Percentiles rank a stretch among this genome's conserved stretches.
These are phyloP conservation scores for Litsea cubeba DNA, from an alignment of 164 flowering plant species.

Conservation along the genomic window DNA sequence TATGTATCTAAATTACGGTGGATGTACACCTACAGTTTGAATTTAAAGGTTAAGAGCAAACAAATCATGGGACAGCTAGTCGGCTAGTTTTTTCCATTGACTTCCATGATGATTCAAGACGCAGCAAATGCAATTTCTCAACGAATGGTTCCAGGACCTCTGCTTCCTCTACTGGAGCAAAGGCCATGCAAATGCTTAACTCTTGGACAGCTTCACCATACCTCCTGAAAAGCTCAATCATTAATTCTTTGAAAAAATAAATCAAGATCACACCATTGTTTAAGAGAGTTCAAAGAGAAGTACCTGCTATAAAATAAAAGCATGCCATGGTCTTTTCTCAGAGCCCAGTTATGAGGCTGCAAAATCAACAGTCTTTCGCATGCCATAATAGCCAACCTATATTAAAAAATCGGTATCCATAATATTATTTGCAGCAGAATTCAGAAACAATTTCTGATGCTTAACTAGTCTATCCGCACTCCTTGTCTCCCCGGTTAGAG, in stretches of 20 bases:
- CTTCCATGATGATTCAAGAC: slow-evolving; percentile 61
- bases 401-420: not conserved
- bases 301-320: slow-evolving; percentile 58
- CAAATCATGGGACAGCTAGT: slow-evolving; percentile 33
- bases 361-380: slow-evolving; percentile 63
- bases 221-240: slow-evolving; percentile 27
- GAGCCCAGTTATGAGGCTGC: slow-evolving; percentile 73
- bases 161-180: slow-evolving; percentile 75
- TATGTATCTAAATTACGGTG: not conserved
- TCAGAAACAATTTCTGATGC: too few relatives aligned
- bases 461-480: too few relatives aligned
- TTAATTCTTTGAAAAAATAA: not conserved
- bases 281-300: not conserved
- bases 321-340: slow-evolving; percentile 79
- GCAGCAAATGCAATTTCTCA: slow-evolving; percentile 63
- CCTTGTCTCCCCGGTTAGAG: too few relatives aligned
- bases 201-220: slow-evolving; percentile 67
- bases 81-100: slow-evolving; percentile 35
- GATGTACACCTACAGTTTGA: slow-evolving; percentile 1
- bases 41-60: not conserved
- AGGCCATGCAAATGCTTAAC: slow-evolving; percentile 81
- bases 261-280: not conserved
- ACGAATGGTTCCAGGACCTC: slow-evolving; percentile 61
- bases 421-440: too few relatives aligned
- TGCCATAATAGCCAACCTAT: slow-evolving; percentile 72